Evolutionary conservation across 1,284 basidiomycete genomes (phyloP), one percentile per base, ranked within the genome.

Genomic region (Grifola frondosa): DNA sequence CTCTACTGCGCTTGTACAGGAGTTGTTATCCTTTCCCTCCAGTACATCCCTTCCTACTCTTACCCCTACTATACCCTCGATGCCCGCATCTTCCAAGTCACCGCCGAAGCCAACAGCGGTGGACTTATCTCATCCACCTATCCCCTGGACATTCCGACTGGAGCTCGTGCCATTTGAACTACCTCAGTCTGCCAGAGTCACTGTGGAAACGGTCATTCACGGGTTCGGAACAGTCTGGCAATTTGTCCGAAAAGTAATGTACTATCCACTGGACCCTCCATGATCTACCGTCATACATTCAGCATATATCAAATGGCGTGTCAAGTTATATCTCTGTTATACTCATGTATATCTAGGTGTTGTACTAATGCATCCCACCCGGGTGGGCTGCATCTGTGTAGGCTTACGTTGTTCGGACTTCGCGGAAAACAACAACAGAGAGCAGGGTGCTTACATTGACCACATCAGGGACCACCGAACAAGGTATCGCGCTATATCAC

Each of bases 211-310:
- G 12, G 46, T 65, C 16, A 36, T 60, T 21, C 42, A 49, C n/a
- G 56, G 61, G 4, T 16, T 65, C n/a, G 52, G 49, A 23, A 33
- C 51, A 1, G 53, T 59, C 17, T 69, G 64, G 57, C 50, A 62
- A 28, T 28, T 68, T 3, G 49, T 59, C 25, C 48, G 53, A 37
- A 59, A 44, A 48, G 45, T 63, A 11, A 48, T 60, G 10, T 61
- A 66, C 47, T 69, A 60, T 29, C 67, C 67, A 1, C 29, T 67
- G 33, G 54, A 58, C 34, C 65, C 66, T 24, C 62, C 64, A 21
- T 64, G 43, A 50, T 28, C 28, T 19, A 26, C 8, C 6, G 16
- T 11, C 30, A 22, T 17, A 19, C 13, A 15, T n/a, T 25, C 19
- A 36, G 17, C 34, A 42, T 37, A 21, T 23, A 36, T 20, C 23